Base-by-base conservation (phyloP, 208 protist species). In the Trypanosoma theileri region DNA sequence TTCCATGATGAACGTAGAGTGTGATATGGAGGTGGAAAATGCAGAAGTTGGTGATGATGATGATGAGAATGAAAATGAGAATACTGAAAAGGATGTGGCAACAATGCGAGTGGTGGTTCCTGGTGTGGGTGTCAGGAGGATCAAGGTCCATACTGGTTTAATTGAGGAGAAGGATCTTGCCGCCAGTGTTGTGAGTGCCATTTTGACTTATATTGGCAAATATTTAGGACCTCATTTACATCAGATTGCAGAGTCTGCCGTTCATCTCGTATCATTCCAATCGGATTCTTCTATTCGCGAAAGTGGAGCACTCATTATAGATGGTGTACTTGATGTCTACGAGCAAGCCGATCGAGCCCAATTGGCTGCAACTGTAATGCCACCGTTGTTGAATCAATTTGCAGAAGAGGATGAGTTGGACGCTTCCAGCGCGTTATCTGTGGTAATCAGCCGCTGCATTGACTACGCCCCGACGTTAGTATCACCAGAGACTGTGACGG, bases 101-200 rank as follows among this genome's bases (percentile, higher is more conserved):
- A 79, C 71, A 28, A 79, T 83, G 59, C 83, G 80, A 44, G 72
- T 96, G 40, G 73, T 87, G 53, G 79, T 94, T 51, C 86, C 86
- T 31, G 87, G 87, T 54, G 76, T 85, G 13, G 91, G 91, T 52
- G 81, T 91, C 51, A 86, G 82, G 42, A 80, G 85, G 22, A 77
- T 85, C 41, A 88, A 84, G 63, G 71, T 96, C 42, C 86, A 92
- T 69, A 93, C 85, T 2, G 79, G 80, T 55, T 80, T 92, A 44
- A 94, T 93, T 66, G 86, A 96, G 77, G 91, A 96, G 65, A 96
- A 96, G 80, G 83, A 93, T 59, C 80, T 93, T 40, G 88, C 88
- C 14, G 65, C 81, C 55, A 93, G 82, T 55, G 77, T 94, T 22
- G 55, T 92, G n/a, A 82, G 77, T 53, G 62, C 83, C 26, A 92